Base-by-base conservation (phyloP, 352 stramenopile species). In the Synura sp. region DNA sequence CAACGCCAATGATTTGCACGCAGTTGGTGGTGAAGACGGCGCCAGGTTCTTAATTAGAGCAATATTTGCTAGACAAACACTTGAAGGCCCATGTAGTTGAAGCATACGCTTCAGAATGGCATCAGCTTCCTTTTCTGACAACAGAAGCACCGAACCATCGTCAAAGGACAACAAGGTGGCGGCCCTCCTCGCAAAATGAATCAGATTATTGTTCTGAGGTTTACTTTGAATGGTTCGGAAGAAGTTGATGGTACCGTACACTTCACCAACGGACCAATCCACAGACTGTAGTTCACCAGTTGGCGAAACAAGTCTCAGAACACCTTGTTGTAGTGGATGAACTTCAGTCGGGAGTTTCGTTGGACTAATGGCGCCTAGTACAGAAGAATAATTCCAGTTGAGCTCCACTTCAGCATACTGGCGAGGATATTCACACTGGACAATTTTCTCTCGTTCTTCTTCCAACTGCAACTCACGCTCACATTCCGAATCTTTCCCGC, bases 381-480 rank as follows among this genome's bases (percentile, higher is more conserved):
- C n/a, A n/a, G n/a, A n/a, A n/a, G n/a, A n/a, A n/a, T n/a, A n/a
- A n/a, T 81, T 80, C 78, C 78, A 81, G 42, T 81, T 67, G 5
- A 69, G 15, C 31, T 81, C 78, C 19, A 31, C 32, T 17, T 31
- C 22, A n/a, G 78, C 32, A 12, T 22, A 0, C 78, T 80, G n/a
- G 42, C 12, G 53, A 29, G 78, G 42, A 14, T 33, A 22, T 33
- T 80, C 29, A 3, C 31, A 25, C 78, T 81, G 60, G 34, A 44
- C 41, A 31, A 80, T 73, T 35, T 82, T 38, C 33, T 81, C 67
- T 25, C 38, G 81, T 74, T 87, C 82, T 14, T 79, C 25, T 74
- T 88, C 82, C 44, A 84, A 38, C 60, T 88, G 80, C 25, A 87
- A 76, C 69, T 88, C 85, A 41, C 85, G 63, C 79, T 88, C 83